Conservation (phyloP, 768 basidiomycete species). For the Agaricus blazei region DNA sequence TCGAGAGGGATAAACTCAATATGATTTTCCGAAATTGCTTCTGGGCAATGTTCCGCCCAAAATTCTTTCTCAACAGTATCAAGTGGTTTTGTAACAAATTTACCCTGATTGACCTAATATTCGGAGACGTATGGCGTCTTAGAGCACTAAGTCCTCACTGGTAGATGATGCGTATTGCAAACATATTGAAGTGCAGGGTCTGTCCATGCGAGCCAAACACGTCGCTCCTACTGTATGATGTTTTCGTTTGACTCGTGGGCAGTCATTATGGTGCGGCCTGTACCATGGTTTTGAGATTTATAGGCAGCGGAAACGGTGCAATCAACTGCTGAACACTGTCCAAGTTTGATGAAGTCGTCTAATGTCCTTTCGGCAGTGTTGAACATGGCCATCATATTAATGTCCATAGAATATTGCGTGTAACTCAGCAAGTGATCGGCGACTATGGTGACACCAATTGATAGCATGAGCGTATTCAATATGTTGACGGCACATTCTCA, state of each 20-base stretch:
- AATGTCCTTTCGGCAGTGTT: slow-evolving; percentile 41
- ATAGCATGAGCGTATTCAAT: no score
- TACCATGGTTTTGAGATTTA: no score
- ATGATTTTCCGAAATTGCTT: slow-evolving; percentile 23
- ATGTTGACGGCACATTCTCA: no score
- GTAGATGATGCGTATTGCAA: no score
- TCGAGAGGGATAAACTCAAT: slow-evolving; percentile 30
- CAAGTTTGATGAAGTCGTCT: slow-evolving; percentile 32
- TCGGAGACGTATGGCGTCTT: no score
- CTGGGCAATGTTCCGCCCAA: slow-evolving; percentile 26
- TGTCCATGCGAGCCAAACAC: slow-evolving; percentile 24
- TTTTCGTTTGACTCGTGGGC: slow-evolving; percentile 16
- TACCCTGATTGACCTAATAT: no score
- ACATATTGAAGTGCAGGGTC: no score
- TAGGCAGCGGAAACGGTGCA: no score
- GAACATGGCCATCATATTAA: slow-evolving; percentile 38
- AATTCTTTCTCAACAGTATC: slow-evolving; percentile 20
- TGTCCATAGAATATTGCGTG: slow-evolving; percentile 26
- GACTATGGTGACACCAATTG: no score
- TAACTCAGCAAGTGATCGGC: no score
- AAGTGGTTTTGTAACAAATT: slow-evolving; percentile 3
- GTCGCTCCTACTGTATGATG: slow-evolving; percentile 20
- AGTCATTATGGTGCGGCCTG: no score
- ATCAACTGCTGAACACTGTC: slow-evolving; percentile 22
- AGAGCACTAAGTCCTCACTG: not conserved